These are phyloP conservation scores for Wickerhamomyces sp. DNA, from an alignment of 1,139 yeast species.

Conservation along the genomic window DNA sequence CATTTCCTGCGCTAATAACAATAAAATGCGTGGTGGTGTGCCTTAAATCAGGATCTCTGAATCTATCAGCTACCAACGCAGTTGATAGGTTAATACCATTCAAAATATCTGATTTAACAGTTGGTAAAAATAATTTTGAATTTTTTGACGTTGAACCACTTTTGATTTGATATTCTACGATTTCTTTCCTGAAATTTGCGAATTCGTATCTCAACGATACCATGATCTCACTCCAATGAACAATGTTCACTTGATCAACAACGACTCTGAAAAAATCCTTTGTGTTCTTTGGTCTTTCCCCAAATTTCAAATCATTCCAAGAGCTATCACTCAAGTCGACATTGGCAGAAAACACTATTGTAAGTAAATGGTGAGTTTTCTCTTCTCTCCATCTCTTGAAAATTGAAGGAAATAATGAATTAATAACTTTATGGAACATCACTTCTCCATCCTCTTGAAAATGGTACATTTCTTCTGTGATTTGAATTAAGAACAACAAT, in stretches of 20 bases:
- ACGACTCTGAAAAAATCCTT: slow-evolving; percentile 88
- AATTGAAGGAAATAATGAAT: slow-evolving; percentile 84
- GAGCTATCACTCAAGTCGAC: slow-evolving; percentile 63
- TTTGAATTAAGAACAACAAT: slow-evolving; percentile 76
- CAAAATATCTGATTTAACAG: slow-evolving; percentile 82
- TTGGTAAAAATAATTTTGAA: slow-evolving; percentile 56
- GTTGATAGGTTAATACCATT: slow-evolving; percentile 87
- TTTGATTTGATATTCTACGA: slow-evolving; percentile 46
- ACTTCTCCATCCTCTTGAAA: slow-evolving; percentile 96
- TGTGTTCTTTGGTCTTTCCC: slow-evolving; percentile 67
- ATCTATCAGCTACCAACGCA: slow-evolving; percentile 72
- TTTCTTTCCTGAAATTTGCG: slow-evolving; percentile 74
- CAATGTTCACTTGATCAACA: slow-evolving; percentile 87
- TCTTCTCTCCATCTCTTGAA: slow-evolving; percentile 84
- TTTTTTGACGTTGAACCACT: slow-evolving; percentile 30
- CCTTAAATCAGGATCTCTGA: slow-evolving; percentile 78
- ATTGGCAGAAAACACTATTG: slow-evolving; percentile 78
- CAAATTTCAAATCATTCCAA: slow-evolving; percentile 54
- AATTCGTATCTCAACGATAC: slow-evolving; percentile 80
- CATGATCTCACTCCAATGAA: slow-evolving; percentile 91
- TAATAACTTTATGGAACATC: slow-evolving; percentile 86
- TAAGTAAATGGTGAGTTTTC: slow-evolving; percentile 85
- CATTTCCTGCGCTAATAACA: slow-evolving; percentile 88
- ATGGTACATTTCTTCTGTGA: slow-evolving; percentile 96
- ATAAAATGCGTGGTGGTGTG: slow-evolving; percentile 86